These are phyloP conservation scores for Anthracocystis setariae DNA, from an alignment of 1,284 basidiomycete species.

Conservation along the genomic window DNA sequence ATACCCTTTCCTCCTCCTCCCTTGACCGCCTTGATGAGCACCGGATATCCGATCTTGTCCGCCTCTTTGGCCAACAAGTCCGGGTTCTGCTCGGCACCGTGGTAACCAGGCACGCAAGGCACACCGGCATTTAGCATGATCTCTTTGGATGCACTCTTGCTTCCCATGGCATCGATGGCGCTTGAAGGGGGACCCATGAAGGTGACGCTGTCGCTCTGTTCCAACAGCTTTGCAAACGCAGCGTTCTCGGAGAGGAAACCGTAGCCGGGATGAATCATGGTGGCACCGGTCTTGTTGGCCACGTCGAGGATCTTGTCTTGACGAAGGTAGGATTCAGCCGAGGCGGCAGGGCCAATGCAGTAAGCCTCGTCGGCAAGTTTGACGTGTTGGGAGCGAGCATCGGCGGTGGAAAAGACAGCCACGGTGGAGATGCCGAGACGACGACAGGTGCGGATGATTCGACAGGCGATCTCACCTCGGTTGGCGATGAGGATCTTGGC, in stretches of 20 bases:
- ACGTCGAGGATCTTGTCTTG: constrained; percentile 89
- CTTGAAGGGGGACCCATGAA: constrained; percentile 68
- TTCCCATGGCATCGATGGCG: constrained; percentile 78
- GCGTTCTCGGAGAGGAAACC: constrained; percentile 79
- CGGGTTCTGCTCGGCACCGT: constrained; percentile 79
- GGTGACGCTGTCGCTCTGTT: constrained; percentile 47
- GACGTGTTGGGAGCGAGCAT: constrained; percentile 79
- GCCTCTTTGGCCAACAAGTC: constrained; percentile 76
- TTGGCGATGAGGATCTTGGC: constrained; percentile 62
- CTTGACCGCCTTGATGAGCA: constrained; percentile 69
- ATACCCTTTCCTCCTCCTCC: constrained; percentile 70
- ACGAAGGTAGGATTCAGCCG: constrained; percentile 85
- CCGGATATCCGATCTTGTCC: constrained; percentile 68
- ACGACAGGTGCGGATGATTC: constrained; percentile 87
- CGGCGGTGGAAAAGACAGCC: constrained; percentile 87
- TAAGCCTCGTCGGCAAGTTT: constrained; percentile 91
- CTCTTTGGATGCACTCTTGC: constrained; percentile 76
- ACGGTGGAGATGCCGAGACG: constrained; percentile 88
- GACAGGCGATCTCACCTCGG: constrained; percentile 92
- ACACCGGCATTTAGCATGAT: constrained; percentile 91
- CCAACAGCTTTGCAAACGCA: constrained; percentile 45
- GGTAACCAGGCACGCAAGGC: constrained; percentile 92
- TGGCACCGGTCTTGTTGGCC: constrained; percentile 81
- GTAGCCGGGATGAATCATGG: constrained; percentile 81
- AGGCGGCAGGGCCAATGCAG: constrained; percentile 88